These are phyloP conservation scores for Blastobotrys ciferrii DNA, from an alignment of 1,139 yeast species.

Conservation along the genomic window DNA sequence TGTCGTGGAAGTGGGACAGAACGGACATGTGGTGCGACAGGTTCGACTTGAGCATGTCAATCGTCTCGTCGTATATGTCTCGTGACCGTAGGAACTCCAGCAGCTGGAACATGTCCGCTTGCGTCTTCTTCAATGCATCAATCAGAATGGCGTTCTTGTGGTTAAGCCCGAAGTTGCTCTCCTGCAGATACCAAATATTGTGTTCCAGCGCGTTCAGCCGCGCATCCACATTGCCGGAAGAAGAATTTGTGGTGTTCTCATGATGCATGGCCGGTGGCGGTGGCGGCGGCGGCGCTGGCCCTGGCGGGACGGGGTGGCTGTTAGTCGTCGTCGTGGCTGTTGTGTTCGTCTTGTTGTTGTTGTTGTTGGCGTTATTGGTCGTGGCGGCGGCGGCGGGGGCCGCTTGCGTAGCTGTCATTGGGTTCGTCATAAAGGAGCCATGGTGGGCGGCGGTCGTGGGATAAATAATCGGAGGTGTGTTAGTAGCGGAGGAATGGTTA, in stretches of 20 bases:
- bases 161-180: constrained; percentile 21
- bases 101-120: constrained; percentile 21
- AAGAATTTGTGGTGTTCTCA: constrained; percentile 13
- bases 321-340: constrained; percentile 8
- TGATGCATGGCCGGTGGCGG: constrained; percentile 10
- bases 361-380: constrained; percentile 9
- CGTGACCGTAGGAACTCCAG: constrained; percentile 18
- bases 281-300: constrained; percentile 12
- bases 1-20: neutral
- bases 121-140: constrained; percentile 24
- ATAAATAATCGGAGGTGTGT: constrained; percentile 9
- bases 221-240: constrained; percentile 12
- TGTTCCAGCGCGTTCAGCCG: constrained; percentile 24
- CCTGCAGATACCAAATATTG: constrained; percentile 24
- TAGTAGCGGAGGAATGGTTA: neutral
- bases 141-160: constrained; percentile 19
- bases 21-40: constrained; percentile 9
- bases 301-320: constrained; percentile 13
- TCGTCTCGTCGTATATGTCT: constrained; percentile 8
- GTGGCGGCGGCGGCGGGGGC: neutral
- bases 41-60: constrained; percentile 8
- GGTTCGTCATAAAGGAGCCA: constrained; percentile 2
- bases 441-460: constrained; percentile 6
- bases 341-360: too few relatives aligned
- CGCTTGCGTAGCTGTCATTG: neutral